Conservation (phyloP, 116 monocot species). For the Iris pallida region DNA sequence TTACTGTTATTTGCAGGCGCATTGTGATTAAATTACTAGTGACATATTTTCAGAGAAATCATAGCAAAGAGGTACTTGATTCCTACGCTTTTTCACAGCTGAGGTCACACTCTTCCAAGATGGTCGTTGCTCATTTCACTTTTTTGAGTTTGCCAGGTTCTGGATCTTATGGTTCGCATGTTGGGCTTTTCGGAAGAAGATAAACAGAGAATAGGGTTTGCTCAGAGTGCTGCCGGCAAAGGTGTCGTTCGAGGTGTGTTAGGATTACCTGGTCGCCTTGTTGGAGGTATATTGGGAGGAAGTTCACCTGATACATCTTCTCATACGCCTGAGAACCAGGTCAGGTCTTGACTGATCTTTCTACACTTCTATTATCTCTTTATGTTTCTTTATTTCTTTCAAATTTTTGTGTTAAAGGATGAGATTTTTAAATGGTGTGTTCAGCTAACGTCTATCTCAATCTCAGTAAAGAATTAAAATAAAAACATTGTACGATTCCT, state of each 20-base stretch:
- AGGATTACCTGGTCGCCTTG: constrained; percentile 83
- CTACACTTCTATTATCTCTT: too few species aligned
- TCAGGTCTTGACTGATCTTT: constrained; percentile 7
- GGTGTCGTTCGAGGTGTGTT: constrained; percentile 85
- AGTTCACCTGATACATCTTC: constrained; percentile 27
- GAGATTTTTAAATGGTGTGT: too few species aligned
- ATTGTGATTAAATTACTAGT: constrained; percentile 95
- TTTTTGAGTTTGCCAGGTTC: constrained; percentile 41
- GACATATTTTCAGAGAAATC: constrained; percentile 94
- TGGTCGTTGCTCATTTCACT: constrained; percentile 1
- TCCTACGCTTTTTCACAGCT: background rate
- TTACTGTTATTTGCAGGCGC: constrained; percentile 48
- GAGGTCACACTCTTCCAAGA: background rate
- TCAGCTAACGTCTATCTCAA: too few species aligned
- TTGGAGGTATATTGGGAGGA: constrained; percentile 88
- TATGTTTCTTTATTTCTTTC: too few species aligned
- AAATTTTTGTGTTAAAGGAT: too few species aligned
- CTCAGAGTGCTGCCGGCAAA: constrained; percentile 70
- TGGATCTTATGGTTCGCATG: constrained; percentile 98
- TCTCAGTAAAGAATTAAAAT: too few species aligned
- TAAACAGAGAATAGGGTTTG: constrained; percentile 77
- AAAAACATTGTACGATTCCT: too few species aligned
- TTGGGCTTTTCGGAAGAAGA: constrained; percentile 98
- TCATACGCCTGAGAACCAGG: constrained; percentile 62
- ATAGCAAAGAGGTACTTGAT: constrained; percentile 84